Percentiles rank a stretch among this genome's conserved stretches.
Evolutionary conservation across 1,284 basidiomycete species (phyloP).

Genomic region (Moesziomyces sp.): DNA sequence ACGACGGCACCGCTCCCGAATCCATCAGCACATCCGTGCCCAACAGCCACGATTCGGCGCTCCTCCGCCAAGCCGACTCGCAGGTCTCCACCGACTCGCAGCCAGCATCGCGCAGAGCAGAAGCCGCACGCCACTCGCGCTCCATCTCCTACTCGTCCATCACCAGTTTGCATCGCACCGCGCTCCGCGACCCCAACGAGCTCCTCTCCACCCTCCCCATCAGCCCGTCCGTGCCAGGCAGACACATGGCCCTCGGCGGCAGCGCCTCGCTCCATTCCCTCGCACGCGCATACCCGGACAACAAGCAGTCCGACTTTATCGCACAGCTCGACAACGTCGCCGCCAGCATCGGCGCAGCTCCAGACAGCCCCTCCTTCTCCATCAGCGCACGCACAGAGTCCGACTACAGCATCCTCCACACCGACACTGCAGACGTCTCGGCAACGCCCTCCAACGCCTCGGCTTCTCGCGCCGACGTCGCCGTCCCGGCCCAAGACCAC

Average conservation of each 20-base stretch:
- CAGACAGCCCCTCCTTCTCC: conserved; percentile 52
- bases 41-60: conserved; percentile 14
- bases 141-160: conserved; percentile 61
- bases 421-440: conserved; percentile 16
- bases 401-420: conserved; percentile 39
- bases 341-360: conserved; percentile 26
- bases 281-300: conserved; percentile 28
- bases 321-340: conserved; percentile 32
- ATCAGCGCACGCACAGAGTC: conserved; percentile 58
- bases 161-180: conserved; percentile 39
- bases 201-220: conserved; percentile 25
- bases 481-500: conserved; percentile 5
- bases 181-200: conserved; percentile 20
- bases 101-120: conserved; percentile 5
- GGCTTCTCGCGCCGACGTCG: conserved; percentile 10
- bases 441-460: conserved; percentile 16
- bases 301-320: conserved; percentile 32
- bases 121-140: conserved; percentile 51
- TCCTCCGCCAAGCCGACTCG: conserved; percentile 7
- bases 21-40: conserved; percentile 20
- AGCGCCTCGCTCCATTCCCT: conserved; percentile 40
- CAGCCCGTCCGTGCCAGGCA: conserved; percentile 36
- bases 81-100: conserved; percentile 11
- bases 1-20: conserved; percentile 34
- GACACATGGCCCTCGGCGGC: conserved; percentile 28